Evolutionary conservation across 345 rosid genomes (phyloP), one percentile per base, ranked within the genome.

Genomic region (Laguncularia racemosa): DNA sequence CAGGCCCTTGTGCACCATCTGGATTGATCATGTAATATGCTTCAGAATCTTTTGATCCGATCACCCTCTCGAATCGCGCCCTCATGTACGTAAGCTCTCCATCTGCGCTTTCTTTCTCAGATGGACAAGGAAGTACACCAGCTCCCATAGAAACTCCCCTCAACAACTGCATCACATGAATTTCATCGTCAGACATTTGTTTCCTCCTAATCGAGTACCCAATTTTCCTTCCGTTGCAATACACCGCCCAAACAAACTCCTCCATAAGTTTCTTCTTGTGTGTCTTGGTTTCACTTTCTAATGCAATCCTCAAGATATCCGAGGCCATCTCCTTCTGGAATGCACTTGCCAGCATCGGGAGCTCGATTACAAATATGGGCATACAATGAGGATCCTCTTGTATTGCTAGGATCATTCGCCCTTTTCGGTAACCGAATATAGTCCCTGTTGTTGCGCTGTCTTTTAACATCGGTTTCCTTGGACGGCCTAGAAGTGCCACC

Each of bases 101-200:
- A 28, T 78, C 86, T 3, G 65, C 61, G 9, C 66, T 63, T 46
- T 81, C 93, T 71, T 83, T 79, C 50, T 73, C 81, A 38, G 76
- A 72, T 4, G 89, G 88, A 57, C 78, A 54, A 0, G 98, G 98
- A 53, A 92, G 82, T 4, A 92, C 96, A 0, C 98, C 98, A 10
- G 97, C 98, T 0, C 98, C 98, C 98, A 92, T 92, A 12, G 97
- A 89, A 51, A 92, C 95, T 3, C 98, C 97, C 52, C 91, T 67
- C 38, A 92, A 49, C 14, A 81, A 83, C 65, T 89, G 89, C 86
- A 86, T 83, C 55, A 92, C 98, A 62, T 89, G 86, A 58, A 75
- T 73, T 62, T 92, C 98, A 20, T 92, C 97, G 4, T 89, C 97
- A 2, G 88, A 76, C 86, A 89, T 74, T 62, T 79, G 79, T 73